Percentiles rank a stretch among this genome's conserved stretches.
Conservation (phyloP, 805 yeast genomes). For the Saccharomyces mikatae region DNA sequence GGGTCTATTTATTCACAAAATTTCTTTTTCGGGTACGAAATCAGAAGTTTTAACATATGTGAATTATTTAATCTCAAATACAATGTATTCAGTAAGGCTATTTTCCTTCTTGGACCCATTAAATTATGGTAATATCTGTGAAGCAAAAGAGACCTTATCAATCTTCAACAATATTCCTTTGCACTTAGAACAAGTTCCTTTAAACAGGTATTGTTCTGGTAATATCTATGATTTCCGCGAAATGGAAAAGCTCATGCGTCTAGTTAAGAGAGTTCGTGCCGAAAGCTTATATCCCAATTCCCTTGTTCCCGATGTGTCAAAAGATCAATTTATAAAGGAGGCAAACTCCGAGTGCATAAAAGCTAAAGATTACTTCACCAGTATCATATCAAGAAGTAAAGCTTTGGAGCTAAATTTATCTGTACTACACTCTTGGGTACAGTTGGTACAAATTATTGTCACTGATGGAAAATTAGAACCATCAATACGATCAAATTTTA, state of each 20-base stretch:
- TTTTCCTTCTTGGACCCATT: conserved; percentile 64
- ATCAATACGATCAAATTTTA: conserved; percentile 47
- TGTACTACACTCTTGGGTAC: conserved; percentile 76
- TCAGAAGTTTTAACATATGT: conserved; percentile 39
- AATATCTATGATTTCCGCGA: conserved; percentile 38
- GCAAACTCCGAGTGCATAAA: neutral
- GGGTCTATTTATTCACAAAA: conserved; percentile 62
- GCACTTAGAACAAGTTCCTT: conserved; percentile 35
- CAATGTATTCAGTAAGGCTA: conserved; percentile 57
- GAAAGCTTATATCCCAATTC: neutral
- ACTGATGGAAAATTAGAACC: conserved; percentile 48
- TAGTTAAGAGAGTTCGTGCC: conserved; percentile 14
- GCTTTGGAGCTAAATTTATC: conserved; percentile 47
- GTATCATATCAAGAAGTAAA: conserved; percentile 32
- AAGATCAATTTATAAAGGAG: neutral
- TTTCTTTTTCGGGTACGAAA: conserved; percentile 42
- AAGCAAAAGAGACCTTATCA: conserved; percentile 11
- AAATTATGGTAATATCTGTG: conserved; percentile 44
- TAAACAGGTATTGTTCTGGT: conserved; percentile 22
- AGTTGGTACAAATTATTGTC: conserved; percentile 64
- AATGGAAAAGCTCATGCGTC: conserved; percentile 31
- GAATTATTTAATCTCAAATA: conserved; percentile 42
- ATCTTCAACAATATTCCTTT: conserved; percentile 34
- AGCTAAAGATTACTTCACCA: neutral
- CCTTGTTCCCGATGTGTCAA: neutral